A percentile compares a stretch with the other conserved stretches of the same genome.
Conservation (phyloP, 2,329 filamentous ascomycete species). For the Trichoderma afroharzianum region DNA sequence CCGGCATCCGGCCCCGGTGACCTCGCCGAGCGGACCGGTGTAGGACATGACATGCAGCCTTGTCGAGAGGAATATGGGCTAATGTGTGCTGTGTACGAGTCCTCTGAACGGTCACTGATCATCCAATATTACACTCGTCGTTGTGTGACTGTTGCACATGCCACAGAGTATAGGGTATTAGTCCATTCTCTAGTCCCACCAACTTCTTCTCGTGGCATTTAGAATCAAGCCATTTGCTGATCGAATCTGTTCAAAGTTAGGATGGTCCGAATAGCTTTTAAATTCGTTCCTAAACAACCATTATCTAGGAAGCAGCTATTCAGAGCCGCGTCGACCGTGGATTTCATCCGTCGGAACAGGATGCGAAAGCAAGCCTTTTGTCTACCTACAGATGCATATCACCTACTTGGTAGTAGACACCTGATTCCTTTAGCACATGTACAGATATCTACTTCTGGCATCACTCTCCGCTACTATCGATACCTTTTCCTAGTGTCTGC, state of each 20-base stretch:
- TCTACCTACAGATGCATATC: neutral
- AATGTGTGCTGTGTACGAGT: neutral
- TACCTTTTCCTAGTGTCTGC: neutral
- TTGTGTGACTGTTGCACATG: neutral
- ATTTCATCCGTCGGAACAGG: neutral
- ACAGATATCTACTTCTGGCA: neutral
- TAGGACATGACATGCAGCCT: neutral
- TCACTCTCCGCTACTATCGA: neutral
- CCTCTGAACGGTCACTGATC: neutral
- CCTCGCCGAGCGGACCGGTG: slow-evolving; percentile 16
- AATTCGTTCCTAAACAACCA: neutral
- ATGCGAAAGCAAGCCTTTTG: neutral
- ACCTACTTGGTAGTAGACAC: neutral
- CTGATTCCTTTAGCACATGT: neutral
- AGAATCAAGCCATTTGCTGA: neutral
- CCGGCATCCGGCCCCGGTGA: slow-evolving; percentile 17
- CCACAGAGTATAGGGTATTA: neutral
- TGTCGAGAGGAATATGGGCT: neutral
- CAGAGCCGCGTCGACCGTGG: neutral
- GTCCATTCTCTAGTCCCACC: neutral
- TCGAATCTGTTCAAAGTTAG: neutral
- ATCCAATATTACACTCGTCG: neutral
- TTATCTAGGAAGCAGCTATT: neutral
- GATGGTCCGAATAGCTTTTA: no score
- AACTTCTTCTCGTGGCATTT: neutral